Evolutionary conservation across 495 filamentous ascomycete genomes (phyloP).

Genomic region (Pyrenopolyporus hunteri): DNA sequence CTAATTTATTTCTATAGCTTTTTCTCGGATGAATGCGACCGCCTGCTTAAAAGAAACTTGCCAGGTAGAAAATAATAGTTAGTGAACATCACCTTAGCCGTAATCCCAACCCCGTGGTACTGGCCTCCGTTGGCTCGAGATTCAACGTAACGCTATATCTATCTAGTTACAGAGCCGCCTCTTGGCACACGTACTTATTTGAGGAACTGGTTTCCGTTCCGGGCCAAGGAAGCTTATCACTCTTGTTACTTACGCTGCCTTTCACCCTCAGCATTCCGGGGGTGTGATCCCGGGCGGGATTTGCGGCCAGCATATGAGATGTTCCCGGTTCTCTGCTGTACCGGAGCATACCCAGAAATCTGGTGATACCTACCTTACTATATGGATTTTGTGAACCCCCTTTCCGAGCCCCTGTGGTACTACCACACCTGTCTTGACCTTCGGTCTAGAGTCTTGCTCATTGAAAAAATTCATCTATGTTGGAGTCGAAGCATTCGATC

Average conservation of each 20-base stretch:
- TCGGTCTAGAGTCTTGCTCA: background rate
- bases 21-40: background rate
- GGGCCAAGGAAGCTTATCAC: slow-evolving; percentile 2
- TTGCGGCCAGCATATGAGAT: background rate
- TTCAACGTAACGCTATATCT: slow-evolving; percentile 32
- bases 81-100: too few species aligned
- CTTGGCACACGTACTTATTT: slow-evolving; percentile 27
- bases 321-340: slow-evolving; percentile 6
- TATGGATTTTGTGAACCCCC: background rate
- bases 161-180: slow-evolving; percentile 21
- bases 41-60: background rate
- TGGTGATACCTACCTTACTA: background rate
- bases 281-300: slow-evolving; percentile 2
- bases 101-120: too few species aligned
- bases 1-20: too few species aligned
- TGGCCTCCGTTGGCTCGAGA: slow-evolving; percentile 2
- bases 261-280: too few species aligned
- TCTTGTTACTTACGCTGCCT: background rate
- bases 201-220: background rate
- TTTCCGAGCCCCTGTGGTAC: slow-evolving; percentile 6
- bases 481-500: background rate
- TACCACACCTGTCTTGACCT: slow-evolving; percentile 17
- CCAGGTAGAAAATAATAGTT: too few species aligned
- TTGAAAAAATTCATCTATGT: background rate
- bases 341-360: slow-evolving; percentile 7